Evolutionary conservation across 305 asterid genomes (phyloP), one percentile per base, ranked within the genome.

Genomic region (Fraxinus sp.): DNA sequence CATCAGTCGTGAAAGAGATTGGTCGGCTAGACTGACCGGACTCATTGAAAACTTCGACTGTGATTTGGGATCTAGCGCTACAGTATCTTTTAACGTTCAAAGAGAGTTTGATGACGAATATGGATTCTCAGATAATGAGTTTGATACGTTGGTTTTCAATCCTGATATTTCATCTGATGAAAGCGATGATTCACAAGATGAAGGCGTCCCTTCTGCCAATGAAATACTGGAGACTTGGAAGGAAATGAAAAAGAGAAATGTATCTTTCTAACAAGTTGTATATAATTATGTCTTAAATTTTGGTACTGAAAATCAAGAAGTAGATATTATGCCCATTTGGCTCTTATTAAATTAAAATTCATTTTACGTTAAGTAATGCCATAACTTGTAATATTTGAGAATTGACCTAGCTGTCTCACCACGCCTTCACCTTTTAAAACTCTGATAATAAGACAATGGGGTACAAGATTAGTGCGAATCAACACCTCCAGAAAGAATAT

Each of bases 151-250:
- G 41, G 82, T 86, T 77, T 83, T 88, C 26, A 90, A 83, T 44
- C 78, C 66, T 33, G 83, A 88, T 52, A 49, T 80, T 75, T 86
- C 88, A 33, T 82, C 76, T 41, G 84, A 80, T 68, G 92, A 81
- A 71, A 86, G 3, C 26, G 91, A 85, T 75, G 89, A 91, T 78
- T 82, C 79, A 68, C 30, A 41, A 20, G 87, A 81, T 83, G 66
- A 87, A 20, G 85, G 79, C 74, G 74, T 78, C 64, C 99, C 98
- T 44, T 92, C 98, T 7, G 98, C 97, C 2, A 4, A 80, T 73
- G 94, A 90, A 84, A 95, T 94, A 87, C 89, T 94, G 76, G 89
- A 93, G 83, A 83, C 44, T 35, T 94, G 99, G 98, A 91, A 92
- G 92, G 87, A 85, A 46, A 89, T 62, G 80, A 78, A 83, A 73